Evolutionary conservation across 768 basidiomycete genomes (phyloP), one percentile per base, ranked within the genome.

Genomic region (Russula earlei): DNA sequence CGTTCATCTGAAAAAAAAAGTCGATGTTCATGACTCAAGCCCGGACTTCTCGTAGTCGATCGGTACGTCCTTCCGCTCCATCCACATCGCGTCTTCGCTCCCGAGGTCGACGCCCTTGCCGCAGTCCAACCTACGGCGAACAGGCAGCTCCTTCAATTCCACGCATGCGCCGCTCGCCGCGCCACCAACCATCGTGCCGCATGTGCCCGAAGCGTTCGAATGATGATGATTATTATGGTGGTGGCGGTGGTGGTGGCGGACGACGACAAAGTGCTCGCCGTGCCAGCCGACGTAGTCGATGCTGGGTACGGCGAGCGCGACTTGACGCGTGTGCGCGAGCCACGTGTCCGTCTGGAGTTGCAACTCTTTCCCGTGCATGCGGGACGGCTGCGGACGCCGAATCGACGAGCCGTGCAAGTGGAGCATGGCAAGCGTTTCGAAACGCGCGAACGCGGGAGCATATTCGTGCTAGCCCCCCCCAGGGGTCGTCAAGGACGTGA

Each of bases 221-320:
- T n/a, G 44, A 8, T 33, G 19, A 15, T 37, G 20, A 15, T 36
- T 12, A 1, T 48, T 34, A 5, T 56, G 49, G 5, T 22, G 11
- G 4, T 11, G 44, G 4, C 38, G 29, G 27, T 34, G 36, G 5
- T 29, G 33, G 24, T 38, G 20, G 31, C 82, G 73, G 49, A 79
- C 79, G 52, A 84, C 78, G 55, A 81, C 82, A 63, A 81, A 84
- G 65, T 84, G 81, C 69, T 84, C 83, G 37, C 81, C 80, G 66
- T 85, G 80, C 83, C 82, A 85, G n/a, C 83, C 83, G 1, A 85
- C 66, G 59, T 84, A 85, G 67, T 85, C 83, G 29, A 85, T 63
- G 24, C 75, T 74, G 4, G 77, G 78, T 0, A 84, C 61, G 25
- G 67, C 66, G 4, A 68, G 66, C 1, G 82, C 81, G 51, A 85